Conservation (phyloP, 2,329 filamentous ascomycete genomes). For the Penicillium occitanis region DNA sequence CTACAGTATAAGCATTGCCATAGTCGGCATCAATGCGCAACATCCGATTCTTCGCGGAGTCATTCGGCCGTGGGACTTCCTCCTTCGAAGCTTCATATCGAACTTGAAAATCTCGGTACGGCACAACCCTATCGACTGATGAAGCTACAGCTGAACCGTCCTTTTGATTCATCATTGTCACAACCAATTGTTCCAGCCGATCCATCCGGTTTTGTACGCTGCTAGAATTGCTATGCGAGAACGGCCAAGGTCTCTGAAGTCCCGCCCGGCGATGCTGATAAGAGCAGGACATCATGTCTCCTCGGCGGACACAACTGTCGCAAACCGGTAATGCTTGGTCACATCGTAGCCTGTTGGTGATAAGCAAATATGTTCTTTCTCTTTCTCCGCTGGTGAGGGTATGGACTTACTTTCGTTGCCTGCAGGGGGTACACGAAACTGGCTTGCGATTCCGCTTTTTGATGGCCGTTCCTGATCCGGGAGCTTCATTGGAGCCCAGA, state of each 20-base stretch:
- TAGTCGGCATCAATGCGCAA: background rate
- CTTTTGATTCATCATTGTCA: slow-evolving; percentile 1
- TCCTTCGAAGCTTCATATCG: background rate
- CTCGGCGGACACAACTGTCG: slow-evolving; percentile 8
- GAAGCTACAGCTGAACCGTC: background rate
- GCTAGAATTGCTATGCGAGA: background rate
- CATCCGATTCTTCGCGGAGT: slow-evolving; percentile 7
- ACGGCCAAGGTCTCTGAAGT: slow-evolving; percentile 4
- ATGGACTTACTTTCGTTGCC: slow-evolving; percentile 6
- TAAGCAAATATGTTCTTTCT: background rate
- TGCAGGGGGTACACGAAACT: slow-evolving; percentile 5
- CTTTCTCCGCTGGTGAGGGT: background rate
- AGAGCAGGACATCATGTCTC: slow-evolving; percentile 12
- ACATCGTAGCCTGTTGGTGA: slow-evolving; percentile 7
- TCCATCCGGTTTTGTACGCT: slow-evolving; percentile 12
- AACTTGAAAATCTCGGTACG: background rate
- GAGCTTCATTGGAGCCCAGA: background rate
- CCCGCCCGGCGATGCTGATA: slow-evolving; percentile 9
- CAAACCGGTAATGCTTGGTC: slow-evolving; percentile 8
- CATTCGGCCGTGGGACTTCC: background rate
- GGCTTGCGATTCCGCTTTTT: background rate
- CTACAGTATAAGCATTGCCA: background rate
- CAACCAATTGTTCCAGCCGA: slow-evolving; percentile 8
- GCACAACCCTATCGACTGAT: background rate
- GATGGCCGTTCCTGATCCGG: background rate